A percentile compares a stretch with the other conserved stretches of the same genome.
phyloP scores from a whole-genome alignment of 208 protist genomes.

The Porcisia hertigi region DNA sequence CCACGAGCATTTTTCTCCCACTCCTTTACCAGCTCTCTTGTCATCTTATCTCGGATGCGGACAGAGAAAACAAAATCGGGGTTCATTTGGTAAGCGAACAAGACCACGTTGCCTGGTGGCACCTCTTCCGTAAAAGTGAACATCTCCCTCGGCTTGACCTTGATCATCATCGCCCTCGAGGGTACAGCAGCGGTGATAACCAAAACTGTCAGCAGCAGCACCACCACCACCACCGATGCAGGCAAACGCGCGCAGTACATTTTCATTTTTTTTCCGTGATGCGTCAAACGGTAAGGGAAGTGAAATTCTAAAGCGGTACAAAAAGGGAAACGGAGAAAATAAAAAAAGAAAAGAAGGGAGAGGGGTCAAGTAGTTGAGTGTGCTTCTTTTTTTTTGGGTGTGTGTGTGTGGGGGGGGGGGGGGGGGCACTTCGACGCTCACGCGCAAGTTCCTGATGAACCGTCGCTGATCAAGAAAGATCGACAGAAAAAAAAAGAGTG shows the following conservation, averaged over 20 bases:
- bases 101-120: slow-evolving; percentile 14
- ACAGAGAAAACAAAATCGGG: slow-evolving; percentile 17
- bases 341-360: not conserved
- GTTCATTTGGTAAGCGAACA: slow-evolving; percentile 50
- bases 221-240: not conserved
- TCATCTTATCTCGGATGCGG: not conserved
- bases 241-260: not conserved
- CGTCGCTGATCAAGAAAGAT: not conserved
- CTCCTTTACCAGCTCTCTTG: not conserved
- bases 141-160: slow-evolving; percentile 17
- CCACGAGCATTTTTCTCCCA: slow-evolving; percentile 6
- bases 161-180: slow-evolving; percentile 1
- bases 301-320: no score
- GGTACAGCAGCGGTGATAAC: not conserved
- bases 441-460: not conserved
- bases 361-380: not conserved
- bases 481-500: not conserved
- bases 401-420: no score
- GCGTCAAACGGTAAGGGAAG: no score
- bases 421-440: no score
- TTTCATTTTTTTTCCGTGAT: not conserved
- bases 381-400: no score
- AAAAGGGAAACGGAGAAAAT: no score
- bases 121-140: slow-evolving; percentile 44
- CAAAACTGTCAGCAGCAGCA: slow-evolving; percentile 1